Evolutionary conservation across 2,329 filamentous ascomycete species (phyloP).

Genomic region (Talaromyces marneffei): DNA sequence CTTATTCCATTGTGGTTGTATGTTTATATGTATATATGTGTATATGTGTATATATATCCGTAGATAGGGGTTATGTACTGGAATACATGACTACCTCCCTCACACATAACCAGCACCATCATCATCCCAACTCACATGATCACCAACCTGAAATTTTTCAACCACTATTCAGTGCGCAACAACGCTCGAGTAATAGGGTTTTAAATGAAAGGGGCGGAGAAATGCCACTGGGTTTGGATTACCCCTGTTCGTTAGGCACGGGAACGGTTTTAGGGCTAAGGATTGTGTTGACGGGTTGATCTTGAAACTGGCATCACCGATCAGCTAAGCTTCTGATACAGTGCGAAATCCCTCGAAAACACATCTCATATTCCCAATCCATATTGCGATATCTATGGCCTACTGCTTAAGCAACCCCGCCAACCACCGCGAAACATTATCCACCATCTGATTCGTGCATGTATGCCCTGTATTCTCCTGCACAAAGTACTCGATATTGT

Average conservation of each 20-base stretch:
- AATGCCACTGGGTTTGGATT: not conserved
- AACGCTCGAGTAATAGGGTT: no score
- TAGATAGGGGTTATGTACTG: not conserved
- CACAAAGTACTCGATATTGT: slow-evolving; percentile 9
- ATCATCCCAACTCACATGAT: not conserved
- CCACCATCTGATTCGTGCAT: slow-evolving; percentile 7
- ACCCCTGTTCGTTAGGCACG: not conserved
- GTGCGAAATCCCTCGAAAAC: not conserved
- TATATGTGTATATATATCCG: no score
- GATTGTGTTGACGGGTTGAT: no score
- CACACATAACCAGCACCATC: not conserved
- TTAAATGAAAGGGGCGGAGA: not conserved
- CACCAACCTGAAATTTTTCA: not conserved
- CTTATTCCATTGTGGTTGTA: not conserved
- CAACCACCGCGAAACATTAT: slow-evolving; percentile 7
- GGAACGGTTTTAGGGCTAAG: not conserved
- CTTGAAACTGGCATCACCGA: no score
- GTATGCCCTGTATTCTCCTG: slow-evolving; percentile 11
- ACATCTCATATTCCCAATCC: no score
- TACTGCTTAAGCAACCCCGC: not conserved
- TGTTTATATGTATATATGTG: no score
- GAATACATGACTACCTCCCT: not conserved
- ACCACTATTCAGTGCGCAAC: no score
- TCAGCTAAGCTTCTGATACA: no score
- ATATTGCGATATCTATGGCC: not conserved